phyloP scores from a whole-genome alignment of 2,329 filamentous ascomycete species.

The Exophiala sp. region DNA sequence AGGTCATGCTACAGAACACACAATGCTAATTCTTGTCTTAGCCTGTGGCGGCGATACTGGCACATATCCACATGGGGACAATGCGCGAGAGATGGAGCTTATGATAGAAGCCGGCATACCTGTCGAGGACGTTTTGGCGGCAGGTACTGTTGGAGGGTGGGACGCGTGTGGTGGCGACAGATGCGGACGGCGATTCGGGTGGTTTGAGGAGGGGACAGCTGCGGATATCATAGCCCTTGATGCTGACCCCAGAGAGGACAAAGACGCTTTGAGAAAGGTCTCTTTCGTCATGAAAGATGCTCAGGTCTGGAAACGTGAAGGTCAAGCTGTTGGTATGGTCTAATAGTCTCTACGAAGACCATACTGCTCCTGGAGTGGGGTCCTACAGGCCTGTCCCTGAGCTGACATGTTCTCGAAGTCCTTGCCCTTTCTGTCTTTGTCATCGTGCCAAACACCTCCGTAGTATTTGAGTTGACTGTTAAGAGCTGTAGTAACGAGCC shows the following conservation, averaged over 20 bases:
- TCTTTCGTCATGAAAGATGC: constrained; percentile 58
- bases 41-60: constrained; percentile 55
- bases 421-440: too few species aligned
- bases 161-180: constrained; percentile 53
- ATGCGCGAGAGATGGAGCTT: constrained; percentile 53
- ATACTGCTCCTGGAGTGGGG: too few species aligned
- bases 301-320: not conserved
- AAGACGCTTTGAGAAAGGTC: constrained; percentile 44
- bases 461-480: too few species aligned
- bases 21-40: constrained; percentile 26
- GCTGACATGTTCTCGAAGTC: too few species aligned
- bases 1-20: too few species aligned
- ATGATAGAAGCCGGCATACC: constrained; percentile 51
- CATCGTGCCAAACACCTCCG: too few species aligned
- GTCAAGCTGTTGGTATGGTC: too few species aligned
- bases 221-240: constrained; percentile 53
- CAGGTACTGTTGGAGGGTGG: constrained; percentile 53
- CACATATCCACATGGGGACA: constrained; percentile 52
- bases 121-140: constrained; percentile 48
- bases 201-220: constrained; percentile 46
- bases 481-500: too few species aligned
- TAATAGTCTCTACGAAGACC: too few species aligned
- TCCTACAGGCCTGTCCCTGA: too few species aligned
- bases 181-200: constrained; percentile 52
- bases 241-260: constrained; percentile 43